phyloP scores from a whole-genome alignment of 352 stramenopile genomes.

The Globisporangium canariense region DNA sequence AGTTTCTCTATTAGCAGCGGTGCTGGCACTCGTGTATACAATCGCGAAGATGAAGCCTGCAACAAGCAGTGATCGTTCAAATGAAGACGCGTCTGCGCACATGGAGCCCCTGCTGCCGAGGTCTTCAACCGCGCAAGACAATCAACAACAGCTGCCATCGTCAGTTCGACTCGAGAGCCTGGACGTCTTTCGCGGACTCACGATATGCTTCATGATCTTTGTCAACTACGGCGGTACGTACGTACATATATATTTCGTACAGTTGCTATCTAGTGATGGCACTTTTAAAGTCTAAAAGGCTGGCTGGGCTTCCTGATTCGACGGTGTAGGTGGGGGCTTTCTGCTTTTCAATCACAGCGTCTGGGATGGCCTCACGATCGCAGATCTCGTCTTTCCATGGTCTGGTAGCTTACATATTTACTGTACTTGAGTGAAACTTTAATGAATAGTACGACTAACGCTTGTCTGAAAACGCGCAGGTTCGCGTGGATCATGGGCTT shows the following conservation, averaged over 20 bases:
- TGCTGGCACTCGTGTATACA: background rate
- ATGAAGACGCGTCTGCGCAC: background rate
- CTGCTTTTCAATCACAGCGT: conserved; percentile 58
- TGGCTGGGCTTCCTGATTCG: background rate
- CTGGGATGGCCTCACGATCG: conserved; percentile 77
- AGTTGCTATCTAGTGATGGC: background rate
- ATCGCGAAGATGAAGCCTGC: background rate
- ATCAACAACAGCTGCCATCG: background rate
- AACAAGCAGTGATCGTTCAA: background rate
- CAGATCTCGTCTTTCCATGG: conserved; percentile 80
- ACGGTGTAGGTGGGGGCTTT: conserved; percentile 46
- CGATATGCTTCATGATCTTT: conserved; percentile 83
- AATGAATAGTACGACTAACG: no score
- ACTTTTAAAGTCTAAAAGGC: background rate
- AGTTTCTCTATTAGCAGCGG: background rate
- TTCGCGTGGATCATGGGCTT: conserved; percentile 88
- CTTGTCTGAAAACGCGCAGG: conserved; percentile 18
- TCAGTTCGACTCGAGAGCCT: conserved; percentile 34
- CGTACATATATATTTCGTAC: background rate
- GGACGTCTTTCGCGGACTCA: conserved; percentile 74
- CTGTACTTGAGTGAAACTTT: background rate
- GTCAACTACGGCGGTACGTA: conserved; percentile 76
- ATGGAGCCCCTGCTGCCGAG: conserved; percentile 8
- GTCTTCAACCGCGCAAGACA: background rate
- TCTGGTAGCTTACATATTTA: conserved; percentile 18